These are phyloP conservation scores for Aspergillus saccharolyticus DNA, from an alignment of 495 filamentous ascomycete genomes.

Conservation along the genomic window DNA sequence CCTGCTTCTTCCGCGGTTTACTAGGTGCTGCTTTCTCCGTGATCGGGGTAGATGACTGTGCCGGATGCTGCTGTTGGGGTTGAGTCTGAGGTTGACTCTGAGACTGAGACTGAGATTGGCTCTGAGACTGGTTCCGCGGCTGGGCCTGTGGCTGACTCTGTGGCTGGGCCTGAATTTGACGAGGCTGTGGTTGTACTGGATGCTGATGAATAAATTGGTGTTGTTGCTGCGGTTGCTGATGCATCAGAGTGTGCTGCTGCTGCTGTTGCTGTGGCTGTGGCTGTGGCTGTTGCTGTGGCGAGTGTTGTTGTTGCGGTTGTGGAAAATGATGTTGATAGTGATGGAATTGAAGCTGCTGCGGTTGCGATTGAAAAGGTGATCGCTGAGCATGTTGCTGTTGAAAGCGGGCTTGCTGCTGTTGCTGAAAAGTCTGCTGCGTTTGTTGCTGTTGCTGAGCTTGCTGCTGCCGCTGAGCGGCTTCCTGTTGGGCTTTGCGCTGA, in stretches of 20 bases:
- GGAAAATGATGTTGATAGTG: conserved; percentile 23
- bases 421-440: conserved; percentile 5
- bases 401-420: conserved; percentile 16
- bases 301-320: conserved; percentile 22
- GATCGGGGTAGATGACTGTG: conserved; percentile 3
- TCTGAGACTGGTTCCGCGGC: no score
- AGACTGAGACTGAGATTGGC: neutral
- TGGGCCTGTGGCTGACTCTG: neutral
- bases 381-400: conserved; percentile 33
- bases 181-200: neutral
- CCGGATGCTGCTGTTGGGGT: conserved; percentile 7
- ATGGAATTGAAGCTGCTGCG: conserved; percentile 25
- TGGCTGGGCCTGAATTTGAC: neutral
- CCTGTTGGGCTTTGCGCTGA: neutral
- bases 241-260: conserved; percentile 15
- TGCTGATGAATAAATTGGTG: neutral
- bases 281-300: conserved; percentile 19
- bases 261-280: conserved; percentile 15
- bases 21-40: conserved; percentile 3
- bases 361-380: conserved; percentile 27
- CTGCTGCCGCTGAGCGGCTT: conserved; percentile 5
- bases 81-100: conserved; percentile 5
- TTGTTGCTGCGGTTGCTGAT: conserved; percentile 20
- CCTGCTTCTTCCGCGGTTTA: conserved; percentile 9
- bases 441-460: conserved; percentile 11